Evolutionary conservation across 148 eudicot genomes (phyloP), one percentile per base, ranked within the genome.

Genomic region (Bassia scoparia): DNA sequence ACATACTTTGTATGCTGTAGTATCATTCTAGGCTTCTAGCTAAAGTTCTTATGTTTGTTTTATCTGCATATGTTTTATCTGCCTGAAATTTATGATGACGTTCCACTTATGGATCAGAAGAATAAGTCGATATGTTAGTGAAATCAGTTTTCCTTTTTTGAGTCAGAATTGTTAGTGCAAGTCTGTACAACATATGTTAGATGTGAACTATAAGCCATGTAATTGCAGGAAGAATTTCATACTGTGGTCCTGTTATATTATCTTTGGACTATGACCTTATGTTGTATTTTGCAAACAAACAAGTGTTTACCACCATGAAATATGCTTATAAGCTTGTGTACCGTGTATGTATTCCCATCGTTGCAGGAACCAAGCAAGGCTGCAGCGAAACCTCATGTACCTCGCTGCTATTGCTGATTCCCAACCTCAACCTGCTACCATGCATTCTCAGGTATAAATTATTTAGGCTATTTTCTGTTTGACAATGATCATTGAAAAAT

Each of bases 331-430:
- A 1, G 3, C 3, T 20, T 44, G n/a, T n/a, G n/a, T n/a, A n/a
- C n/a, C n/a, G n/a, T n/a, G n/a, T n/a, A n/a, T n/a, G n/a, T n/a
- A 41, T 46, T 78, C 30, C 12, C 15, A 67, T 27, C 7, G 23
- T 65, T 52, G 76, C 86, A 90, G 96, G 78, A 86, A 87, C 79
- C 97, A 89, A 77, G 97, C 97, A 7, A 89, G 90, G 82, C 86
- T 91, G 58, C 97, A 91, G 82, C 78, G 91, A 43, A 91, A 91
- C 82, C 88, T 91, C 17, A 91, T 91, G 97, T 91, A 91, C 82
- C 89, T 91, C 29, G 97, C 97, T 79, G 93, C 97, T n/a, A 89
- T 91, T 60, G 97, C 97, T 72, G 97, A 91, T 89, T 82, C 93
- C 71, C 97, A 91, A 81, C 93, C 97, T 35, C 97, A 87, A 63